phyloP scores from a whole-genome alignment of 2,329 filamentous ascomycete genomes.

The Amauroascus verrucosus region DNA sequence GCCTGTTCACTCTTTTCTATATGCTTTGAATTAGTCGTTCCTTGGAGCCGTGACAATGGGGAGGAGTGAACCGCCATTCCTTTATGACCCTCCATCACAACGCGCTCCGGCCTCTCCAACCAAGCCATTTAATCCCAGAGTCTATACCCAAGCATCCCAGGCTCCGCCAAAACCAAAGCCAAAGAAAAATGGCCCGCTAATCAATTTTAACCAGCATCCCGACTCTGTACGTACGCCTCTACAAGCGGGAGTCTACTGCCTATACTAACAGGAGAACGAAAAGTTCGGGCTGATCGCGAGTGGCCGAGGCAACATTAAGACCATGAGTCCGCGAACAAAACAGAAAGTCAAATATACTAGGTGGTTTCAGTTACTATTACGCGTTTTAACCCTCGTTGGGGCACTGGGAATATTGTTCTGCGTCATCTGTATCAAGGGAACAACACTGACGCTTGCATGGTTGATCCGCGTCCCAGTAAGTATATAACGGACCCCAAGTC shows the following conservation, averaged over 20 bases:
- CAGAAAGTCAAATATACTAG: conserved; percentile 59
- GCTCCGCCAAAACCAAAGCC: conserved; percentile 49
- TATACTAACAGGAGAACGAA: not conserved
- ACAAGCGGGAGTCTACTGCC: not conserved
- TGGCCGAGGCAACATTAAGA: conserved; percentile 49
- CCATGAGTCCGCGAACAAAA: conserved; percentile 63
- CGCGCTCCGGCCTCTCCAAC: conserved; percentile 44
- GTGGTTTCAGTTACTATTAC: conserved; percentile 56
- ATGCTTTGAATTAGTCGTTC: conserved; percentile 16
- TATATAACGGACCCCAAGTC: conserved; percentile 11
- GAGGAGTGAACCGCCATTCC: conserved; percentile 55
- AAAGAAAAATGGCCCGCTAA: conserved; percentile 62
- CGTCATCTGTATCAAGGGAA: conserved; percentile 64
- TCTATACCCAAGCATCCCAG: conserved; percentile 69
- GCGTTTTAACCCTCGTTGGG: conserved; percentile 56
- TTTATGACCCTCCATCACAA: conserved; percentile 54
- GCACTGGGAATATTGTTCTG: conserved; percentile 63
- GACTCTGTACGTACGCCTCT: conserved; percentile 50
- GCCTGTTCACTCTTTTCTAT: conserved; percentile 28
- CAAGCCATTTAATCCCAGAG: conserved; percentile 72
- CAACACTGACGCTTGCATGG: conserved; percentile 57
- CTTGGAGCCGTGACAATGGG: conserved; percentile 32
- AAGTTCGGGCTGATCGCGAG: conserved; percentile 48
- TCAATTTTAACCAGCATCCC: conserved; percentile 77
- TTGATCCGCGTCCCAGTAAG: conserved; percentile 67